phyloP scores from a whole-genome alignment of 768 basidiomycete genomes.

The Nidula microcarpa region DNA sequence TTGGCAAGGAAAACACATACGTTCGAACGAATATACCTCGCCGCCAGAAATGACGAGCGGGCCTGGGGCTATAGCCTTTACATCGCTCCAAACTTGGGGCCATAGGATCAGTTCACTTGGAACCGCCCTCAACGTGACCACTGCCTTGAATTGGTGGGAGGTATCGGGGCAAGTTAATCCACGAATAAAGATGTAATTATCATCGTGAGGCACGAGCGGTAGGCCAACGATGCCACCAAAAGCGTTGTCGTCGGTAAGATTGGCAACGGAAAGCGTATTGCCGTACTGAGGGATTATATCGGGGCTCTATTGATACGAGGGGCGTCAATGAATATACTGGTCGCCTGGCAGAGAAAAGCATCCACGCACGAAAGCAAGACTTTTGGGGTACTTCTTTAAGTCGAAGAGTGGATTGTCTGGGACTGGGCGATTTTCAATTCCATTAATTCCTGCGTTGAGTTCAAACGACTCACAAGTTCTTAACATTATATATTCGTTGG shows the following conservation, averaged over 20 bases:
- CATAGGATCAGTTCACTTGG: neutral
- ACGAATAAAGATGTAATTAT: neutral
- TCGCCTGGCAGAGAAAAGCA: neutral
- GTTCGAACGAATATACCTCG: neutral
- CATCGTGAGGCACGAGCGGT: neutral
- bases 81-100: neutral
- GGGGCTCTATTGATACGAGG: neutral
- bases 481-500: neutral
- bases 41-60: neutral
- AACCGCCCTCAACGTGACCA: neutral
- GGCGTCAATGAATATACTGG: neutral
- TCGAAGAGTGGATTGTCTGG: neutral
- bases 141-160: neutral
- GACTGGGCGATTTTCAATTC: neutral
- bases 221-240: neutral
- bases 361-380: neutral
- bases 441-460: too few relatives aligned
- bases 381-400: neutral
- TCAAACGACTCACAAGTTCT: neutral
- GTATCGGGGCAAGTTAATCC: neutral
- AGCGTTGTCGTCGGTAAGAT: neutral
- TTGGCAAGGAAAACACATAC: neutral
- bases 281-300: neutral
- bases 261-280: neutral
- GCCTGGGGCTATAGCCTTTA: neutral